These are phyloP conservation scores for Hemileia vastatrix DNA, from an alignment of 1,284 basidiomycete genomes.

Conservation along the genomic window DNA sequence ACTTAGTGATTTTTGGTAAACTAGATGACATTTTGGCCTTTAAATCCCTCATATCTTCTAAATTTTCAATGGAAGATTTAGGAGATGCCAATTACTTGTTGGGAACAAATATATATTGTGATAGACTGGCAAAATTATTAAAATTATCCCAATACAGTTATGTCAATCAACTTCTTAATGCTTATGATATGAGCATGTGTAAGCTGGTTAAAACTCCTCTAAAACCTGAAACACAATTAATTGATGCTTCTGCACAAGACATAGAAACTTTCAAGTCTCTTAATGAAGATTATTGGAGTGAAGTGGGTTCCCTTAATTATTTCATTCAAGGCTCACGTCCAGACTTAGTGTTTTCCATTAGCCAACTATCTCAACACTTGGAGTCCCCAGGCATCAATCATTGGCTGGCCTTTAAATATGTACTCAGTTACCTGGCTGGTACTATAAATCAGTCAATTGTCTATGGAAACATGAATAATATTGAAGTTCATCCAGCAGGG, in stretches of 20 bases:
- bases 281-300: neutral
- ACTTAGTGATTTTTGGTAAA: neutral
- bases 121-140: neutral
- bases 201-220: neutral
- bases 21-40: neutral
- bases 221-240: neutral
- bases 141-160: neutral
- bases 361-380: neutral
- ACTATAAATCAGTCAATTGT: too few relatives aligned
- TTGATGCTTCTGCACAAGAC: neutral
- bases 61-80: neutral
- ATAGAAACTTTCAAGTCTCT: neutral
- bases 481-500: too few relatives aligned
- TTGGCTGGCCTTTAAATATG: neutral
- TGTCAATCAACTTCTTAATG: neutral
- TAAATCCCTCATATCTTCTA: neutral
- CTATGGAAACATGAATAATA: too few relatives aligned
- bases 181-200: neutral
- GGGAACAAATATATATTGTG: neutral
- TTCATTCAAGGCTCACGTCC: neutral
- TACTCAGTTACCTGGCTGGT: neutral
- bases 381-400: neutral
- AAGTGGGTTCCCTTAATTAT: neutral
- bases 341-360: neutral
- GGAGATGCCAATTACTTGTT: neutral